Conservation (phyloP, 768 basidiomycete genomes). For the Trichaptum fuscoviolaceum region DNA sequence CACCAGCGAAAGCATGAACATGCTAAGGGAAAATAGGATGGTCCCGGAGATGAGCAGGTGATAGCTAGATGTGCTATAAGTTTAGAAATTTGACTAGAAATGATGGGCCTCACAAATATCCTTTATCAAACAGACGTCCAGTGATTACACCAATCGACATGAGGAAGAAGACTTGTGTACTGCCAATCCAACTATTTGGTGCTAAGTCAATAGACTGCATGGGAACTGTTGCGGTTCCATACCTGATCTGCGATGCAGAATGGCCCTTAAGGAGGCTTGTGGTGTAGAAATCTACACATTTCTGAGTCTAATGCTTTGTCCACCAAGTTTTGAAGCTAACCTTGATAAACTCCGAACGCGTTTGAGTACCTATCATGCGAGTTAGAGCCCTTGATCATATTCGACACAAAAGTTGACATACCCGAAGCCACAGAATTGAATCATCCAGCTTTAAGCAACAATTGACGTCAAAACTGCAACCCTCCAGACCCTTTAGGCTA, state of each 20-base stretch:
- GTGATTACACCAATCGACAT: slow-evolving; percentile 39
- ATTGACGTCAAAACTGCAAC: not conserved
- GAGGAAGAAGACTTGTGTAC: slow-evolving; percentile 42
- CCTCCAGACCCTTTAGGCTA: not conserved
- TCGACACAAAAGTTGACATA: slow-evolving; percentile 8
- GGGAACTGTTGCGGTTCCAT: slow-evolving; percentile 8
- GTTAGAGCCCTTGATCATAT: not conserved
- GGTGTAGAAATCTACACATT: slow-evolving; percentile 32
- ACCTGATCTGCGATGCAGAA: slow-evolving; percentile 36
- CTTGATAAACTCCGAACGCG: slow-evolving; percentile 42
- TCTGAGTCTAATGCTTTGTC: not conserved
- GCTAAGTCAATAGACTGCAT: not conserved
- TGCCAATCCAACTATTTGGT: slow-evolving; percentile 39
- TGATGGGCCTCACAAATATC: slow-evolving; percentile 39
- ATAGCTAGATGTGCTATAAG: slow-evolving; percentile 26
- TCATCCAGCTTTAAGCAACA: slow-evolving; percentile 25
- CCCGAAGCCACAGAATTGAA: slow-evolving; percentile 36
- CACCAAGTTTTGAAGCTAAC: slow-evolving; percentile 13
- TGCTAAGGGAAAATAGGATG: slow-evolving; percentile 36
- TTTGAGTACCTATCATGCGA: slow-evolving; percentile 26
- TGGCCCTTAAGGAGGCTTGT: slow-evolving; percentile 31
- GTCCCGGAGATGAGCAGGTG: slow-evolving; percentile 40
- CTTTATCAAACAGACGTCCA: slow-evolving; percentile 47
- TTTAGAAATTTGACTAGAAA: not conserved
- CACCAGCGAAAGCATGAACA: slow-evolving; percentile 44